Conservation (phyloP, 2,329 filamentous ascomycete genomes). For the Talaromyces rugulosus region DNA sequence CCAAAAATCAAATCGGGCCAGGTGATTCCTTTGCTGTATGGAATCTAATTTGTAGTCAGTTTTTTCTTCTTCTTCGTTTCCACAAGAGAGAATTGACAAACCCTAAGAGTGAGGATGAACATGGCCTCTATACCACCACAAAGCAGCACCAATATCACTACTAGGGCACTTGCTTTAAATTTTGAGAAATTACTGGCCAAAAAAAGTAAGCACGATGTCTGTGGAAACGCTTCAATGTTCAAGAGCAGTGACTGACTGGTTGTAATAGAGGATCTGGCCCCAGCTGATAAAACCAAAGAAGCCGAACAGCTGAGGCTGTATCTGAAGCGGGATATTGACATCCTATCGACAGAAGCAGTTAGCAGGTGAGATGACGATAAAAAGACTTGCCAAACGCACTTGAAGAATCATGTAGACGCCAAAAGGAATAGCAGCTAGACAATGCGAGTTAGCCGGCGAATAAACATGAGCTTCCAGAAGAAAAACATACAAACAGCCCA, state of each 20-base stretch:
- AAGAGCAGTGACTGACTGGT: constrained; percentile 32
- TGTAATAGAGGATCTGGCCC: constrained; percentile 51
- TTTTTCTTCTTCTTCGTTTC: neutral
- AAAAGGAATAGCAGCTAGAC: constrained; percentile 43
- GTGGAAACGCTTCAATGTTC: neutral
- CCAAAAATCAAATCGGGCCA: constrained; percentile 56
- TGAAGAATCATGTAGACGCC: constrained; percentile 51
- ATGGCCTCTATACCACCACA: constrained; percentile 54
- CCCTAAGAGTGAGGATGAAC: constrained; percentile 55
- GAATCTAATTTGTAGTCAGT: constrained; percentile 35
- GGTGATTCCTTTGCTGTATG: constrained; percentile 51
- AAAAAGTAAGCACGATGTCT: neutral
- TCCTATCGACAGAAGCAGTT: constrained; percentile 32
- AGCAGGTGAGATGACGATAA: neutral
- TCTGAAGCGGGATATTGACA: constrained; percentile 52
- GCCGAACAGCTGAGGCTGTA: constrained; percentile 53
- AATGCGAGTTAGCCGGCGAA: neutral
- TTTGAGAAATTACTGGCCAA: constrained; percentile 30
- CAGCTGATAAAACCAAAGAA: constrained; percentile 48
- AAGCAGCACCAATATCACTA: constrained; percentile 34
- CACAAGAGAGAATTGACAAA: constrained; percentile 22
- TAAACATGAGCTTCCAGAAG: neutral
- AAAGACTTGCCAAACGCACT: constrained; percentile 20
- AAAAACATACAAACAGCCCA: constrained; percentile 53
- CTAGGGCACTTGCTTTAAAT: constrained; percentile 45